Evolutionary conservation across 371 early-diverging fungal genomes (phyloP).

Genomic region (Neoconidiobolus thromboides): DNA sequence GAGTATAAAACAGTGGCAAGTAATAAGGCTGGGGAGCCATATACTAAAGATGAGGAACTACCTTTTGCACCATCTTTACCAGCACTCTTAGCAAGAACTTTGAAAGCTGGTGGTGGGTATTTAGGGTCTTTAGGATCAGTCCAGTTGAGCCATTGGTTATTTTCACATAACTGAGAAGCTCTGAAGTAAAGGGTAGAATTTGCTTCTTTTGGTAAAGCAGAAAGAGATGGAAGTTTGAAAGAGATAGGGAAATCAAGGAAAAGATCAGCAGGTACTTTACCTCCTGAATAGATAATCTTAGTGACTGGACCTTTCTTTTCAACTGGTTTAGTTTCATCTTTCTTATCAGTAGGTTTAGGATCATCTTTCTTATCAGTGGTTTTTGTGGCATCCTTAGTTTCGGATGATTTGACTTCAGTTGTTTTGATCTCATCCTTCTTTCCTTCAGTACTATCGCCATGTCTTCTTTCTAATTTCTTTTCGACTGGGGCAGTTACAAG

Average conservation of each 20-base stretch:
- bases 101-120: background rate
- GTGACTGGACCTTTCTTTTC: slow-evolving; percentile 3
- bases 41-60: no score
- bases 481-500: background rate
- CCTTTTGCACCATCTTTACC: no score
- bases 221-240: slow-evolving; percentile 5
- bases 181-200: slow-evolving; percentile 14
- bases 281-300: slow-evolving; percentile 13
- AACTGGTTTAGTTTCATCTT: background rate
- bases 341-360: slow-evolving; percentile 1
- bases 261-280: slow-evolving; percentile 8
- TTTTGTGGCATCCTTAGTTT: background rate
- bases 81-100: no score
- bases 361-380: background rate
- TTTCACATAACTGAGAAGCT: slow-evolving; percentile 11
- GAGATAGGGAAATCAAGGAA: slow-evolving; percentile 15
- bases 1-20: no score
- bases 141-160: slow-evolving; percentile 6
- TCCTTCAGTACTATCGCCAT: no score
- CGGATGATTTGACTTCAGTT: background rate
- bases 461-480: background rate
- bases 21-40: no score
- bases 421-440: background rate
- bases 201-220: slow-evolving; percentile 6
- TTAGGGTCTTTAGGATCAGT: background rate